Base-by-base conservation (phyloP, 2,329 filamentous ascomycete genomes). In the Calonectria henricotiae region DNA sequence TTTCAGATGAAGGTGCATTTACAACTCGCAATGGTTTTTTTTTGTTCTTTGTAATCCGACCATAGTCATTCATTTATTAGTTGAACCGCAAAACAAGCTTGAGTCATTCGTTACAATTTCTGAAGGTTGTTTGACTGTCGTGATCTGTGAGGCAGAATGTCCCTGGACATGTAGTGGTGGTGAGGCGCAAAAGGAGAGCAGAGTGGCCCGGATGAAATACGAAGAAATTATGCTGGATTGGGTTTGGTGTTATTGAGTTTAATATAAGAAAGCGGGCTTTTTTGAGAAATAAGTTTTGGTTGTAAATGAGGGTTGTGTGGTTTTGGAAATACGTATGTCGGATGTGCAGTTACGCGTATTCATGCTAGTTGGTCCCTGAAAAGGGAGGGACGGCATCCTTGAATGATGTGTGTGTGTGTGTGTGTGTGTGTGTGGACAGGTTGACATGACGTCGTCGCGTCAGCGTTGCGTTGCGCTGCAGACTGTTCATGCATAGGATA, bases 51-150 rank as follows among this genome's bases (percentile, higher is more conserved):
- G 51, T 27, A 68, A 63, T 62, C 76, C 65, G 67, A 76, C 77
- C 70, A 44, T 63, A 77, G 77, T 69, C 78, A 73, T 70, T 79
- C 78, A 54, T 79, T 79, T 69, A 13, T 30, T 49, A 55, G 46
- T 67, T 25, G 43, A 27, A 75, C 55, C 69, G 68, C 65, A 66
- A 69, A 74, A 72, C 72, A 69, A 72, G 65, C 72, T 69, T 54
- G 25, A 76, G 74, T 72, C 76, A 64, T 71, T 79, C 77, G 63
- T 77, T 79, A 61, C 47, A 65, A 27, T 49, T 20, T 15, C 30
- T 27, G 9, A n/a, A 20, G 20, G 20, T 20, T 23, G 30, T 35
- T 9, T 9, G 43, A 44, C 12, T 41, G 27, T 27, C 49, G 37
- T 46, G 20, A 61, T 37, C 58, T 43, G 25, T 43, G 54, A 35